These are phyloP conservation scores for Colletotrichum eleusines DNA, from an alignment of 2,329 filamentous ascomycete species.

Conservation along the genomic window DNA sequence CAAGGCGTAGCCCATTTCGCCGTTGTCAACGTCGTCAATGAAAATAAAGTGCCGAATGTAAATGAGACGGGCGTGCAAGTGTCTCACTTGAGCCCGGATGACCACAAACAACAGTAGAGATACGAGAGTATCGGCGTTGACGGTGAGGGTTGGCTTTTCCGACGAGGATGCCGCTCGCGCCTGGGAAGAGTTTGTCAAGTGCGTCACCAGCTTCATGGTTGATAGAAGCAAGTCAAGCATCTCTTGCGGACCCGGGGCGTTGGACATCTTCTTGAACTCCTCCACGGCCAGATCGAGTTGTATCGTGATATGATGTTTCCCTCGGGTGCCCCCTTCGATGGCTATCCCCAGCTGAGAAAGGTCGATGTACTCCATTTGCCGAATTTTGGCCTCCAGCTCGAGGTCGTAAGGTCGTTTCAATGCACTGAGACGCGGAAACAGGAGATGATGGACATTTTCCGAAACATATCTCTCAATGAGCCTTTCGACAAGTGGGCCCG, in stretches of 20 bases:
- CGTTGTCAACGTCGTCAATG: conserved; percentile 95
- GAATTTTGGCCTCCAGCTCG: conserved; percentile 89
- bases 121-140: conserved; percentile 91
- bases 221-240: conserved; percentile 86
- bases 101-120: conserved; percentile 92
- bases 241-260: conserved; percentile 84
- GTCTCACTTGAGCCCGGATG: conserved; percentile 87
- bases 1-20: conserved; percentile 94
- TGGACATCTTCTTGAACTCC: conserved; percentile 87
- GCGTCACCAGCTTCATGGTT: conserved; percentile 87
- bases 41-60: conserved; percentile 99
- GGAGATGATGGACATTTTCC: conserved; percentile 89
- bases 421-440: conserved; percentile 85
- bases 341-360: conserved; percentile 93
- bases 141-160: conserved; percentile 69
- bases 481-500: conserved; percentile 90
- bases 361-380: conserved; percentile 93
- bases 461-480: conserved; percentile 95
- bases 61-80: conserved; percentile 88
- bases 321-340: conserved; percentile 81
- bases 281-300: conserved; percentile 84
- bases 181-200: conserved; percentile 66
- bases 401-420: conserved; percentile 85
- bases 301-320: conserved; percentile 84
- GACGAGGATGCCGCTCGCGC: conserved; percentile 53